These are phyloP conservation scores for Phylloporus sp. DNA, from an alignment of 768 basidiomycete species.

Conservation along the genomic window DNA sequence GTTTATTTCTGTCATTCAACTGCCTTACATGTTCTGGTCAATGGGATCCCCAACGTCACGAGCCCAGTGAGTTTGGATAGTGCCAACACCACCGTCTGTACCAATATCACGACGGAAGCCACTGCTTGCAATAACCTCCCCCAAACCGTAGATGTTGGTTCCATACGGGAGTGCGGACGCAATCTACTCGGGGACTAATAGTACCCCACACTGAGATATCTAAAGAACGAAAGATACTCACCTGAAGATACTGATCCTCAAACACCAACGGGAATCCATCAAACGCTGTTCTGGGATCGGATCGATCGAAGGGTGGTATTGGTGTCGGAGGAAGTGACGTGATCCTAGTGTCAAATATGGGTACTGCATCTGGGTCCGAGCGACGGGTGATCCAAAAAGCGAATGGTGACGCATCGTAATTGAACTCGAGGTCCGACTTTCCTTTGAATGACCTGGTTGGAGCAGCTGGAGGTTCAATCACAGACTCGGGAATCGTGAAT, in stretches of 20 bases:
- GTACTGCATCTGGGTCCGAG: slow-evolving; percentile 47
- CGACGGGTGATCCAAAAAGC: slow-evolving; percentile 79
- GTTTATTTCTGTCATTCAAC: neutral
- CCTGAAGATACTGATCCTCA: slow-evolving; percentile 78
- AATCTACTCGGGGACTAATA: slow-evolving; percentile 36
- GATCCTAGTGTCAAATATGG: slow-evolving; percentile 69
- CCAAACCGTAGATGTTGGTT: slow-evolving; percentile 76
- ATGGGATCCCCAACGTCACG: slow-evolving; percentile 59
- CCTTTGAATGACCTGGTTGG: slow-evolving; percentile 33
- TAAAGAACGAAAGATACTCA: slow-evolving; percentile 14
- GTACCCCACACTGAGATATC: neutral
- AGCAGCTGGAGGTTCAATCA: slow-evolving; percentile 41
- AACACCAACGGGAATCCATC: slow-evolving; percentile 70
- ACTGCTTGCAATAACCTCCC: slow-evolving; percentile 67
- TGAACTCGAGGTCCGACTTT: slow-evolving; percentile 64
- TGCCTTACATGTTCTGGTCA: slow-evolving; percentile 60
- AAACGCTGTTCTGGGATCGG: slow-evolving; percentile 52
- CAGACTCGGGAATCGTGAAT: slow-evolving; percentile 60
- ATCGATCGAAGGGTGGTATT: slow-evolving; percentile 49
- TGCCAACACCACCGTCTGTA: slow-evolving; percentile 45
- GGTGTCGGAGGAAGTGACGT: slow-evolving; percentile 59
- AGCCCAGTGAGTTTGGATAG: slow-evolving; percentile 67
- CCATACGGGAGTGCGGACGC: slow-evolving; percentile 61
- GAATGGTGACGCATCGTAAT: slow-evolving; percentile 61
- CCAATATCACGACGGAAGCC: slow-evolving; percentile 64